Percentiles rank a stretch among this genome's conserved stretches.
These are phyloP conservation scores for Rhodotorula glutinis DNA, from an alignment of 1,284 basidiomycete species.

Conservation along the genomic window DNA sequence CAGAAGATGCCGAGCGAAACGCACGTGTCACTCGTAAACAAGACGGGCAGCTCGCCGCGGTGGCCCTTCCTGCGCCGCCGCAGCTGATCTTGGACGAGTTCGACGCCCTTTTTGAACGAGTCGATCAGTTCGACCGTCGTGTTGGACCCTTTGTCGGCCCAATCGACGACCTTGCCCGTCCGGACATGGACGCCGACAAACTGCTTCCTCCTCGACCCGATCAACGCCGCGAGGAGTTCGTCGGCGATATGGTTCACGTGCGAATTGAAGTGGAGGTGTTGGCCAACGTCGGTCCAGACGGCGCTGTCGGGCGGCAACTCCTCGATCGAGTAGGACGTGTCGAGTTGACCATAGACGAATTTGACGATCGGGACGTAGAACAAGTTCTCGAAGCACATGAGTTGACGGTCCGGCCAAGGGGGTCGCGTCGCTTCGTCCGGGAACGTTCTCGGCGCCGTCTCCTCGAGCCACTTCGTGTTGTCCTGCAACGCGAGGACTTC, in stretches of 20 bases:
- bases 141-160: not conserved
- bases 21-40: slow-evolving; percentile 32
- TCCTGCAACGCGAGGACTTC: slow-evolving; percentile 27
- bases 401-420: slow-evolving; percentile 29
- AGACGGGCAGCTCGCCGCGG: slow-evolving; percentile 20
- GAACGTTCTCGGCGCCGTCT: slow-evolving; percentile 18
- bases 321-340: slow-evolving; percentile 33
- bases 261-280: slow-evolving; percentile 27
- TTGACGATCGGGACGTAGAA: slow-evolving; percentile 35
- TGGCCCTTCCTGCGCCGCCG: not conserved
- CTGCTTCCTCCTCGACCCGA: slow-evolving; percentile 26
- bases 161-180: not conserved
- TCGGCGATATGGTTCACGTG: slow-evolving; percentile 35
- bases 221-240: slow-evolving; percentile 30
- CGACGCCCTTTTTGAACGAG: slow-evolving; percentile 16
- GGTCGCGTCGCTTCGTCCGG: slow-evolving; percentile 22
- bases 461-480: slow-evolving; percentile 27
- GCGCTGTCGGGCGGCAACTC: slow-evolving; percentile 34
- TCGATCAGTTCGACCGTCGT: not conserved
- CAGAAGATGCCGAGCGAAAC: not conserved
- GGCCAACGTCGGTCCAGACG: slow-evolving; percentile 33
- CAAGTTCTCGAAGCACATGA: slow-evolving; percentile 39
- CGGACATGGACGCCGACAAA: slow-evolving; percentile 34
- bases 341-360: slow-evolving; percentile 26
- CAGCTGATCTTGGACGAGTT: slow-evolving; percentile 15